These are phyloP conservation scores for Suillus hirtellus DNA, from an alignment of 768 basidiomycete species.

Conservation along the genomic window DNA sequence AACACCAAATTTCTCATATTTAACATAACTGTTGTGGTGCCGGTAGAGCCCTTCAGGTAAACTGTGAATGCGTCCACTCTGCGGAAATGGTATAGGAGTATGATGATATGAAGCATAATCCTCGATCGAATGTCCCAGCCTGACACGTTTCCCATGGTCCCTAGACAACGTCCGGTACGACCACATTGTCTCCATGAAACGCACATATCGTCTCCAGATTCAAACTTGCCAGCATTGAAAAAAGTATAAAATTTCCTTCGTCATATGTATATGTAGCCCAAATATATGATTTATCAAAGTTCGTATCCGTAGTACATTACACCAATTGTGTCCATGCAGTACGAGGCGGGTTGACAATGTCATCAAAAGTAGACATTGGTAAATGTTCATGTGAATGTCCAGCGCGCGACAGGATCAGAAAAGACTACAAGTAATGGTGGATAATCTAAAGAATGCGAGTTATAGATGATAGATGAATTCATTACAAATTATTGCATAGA, in stretches of 20 bases:
- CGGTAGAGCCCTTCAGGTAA: neutral
- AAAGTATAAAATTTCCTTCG: neutral
- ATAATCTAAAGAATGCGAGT: constrained; percentile 31
- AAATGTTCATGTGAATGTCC: constrained; percentile 12
- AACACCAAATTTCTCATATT: no score
- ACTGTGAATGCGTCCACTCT: neutral
- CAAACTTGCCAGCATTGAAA: neutral
- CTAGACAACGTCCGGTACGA: neutral
- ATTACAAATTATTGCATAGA: constrained; percentile 66
- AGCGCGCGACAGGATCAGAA: constrained; percentile 10
- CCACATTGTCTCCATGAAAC: no score
- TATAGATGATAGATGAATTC: constrained; percentile 27
- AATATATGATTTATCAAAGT: constrained; percentile 11
- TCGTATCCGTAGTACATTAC: constrained; percentile 17
- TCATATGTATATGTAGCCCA: neutral
- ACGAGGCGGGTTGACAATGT: constrained; percentile 9
- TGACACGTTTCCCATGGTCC: neutral
- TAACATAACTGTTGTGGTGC: neutral
- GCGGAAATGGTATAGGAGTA: no score
- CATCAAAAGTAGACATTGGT: constrained; percentile 12
- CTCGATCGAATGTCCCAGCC: no score
- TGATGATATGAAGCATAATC: no score
- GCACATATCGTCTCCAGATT: no score
- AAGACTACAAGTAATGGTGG: constrained; percentile 30
- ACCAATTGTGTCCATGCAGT: constrained; percentile 14